Conservation (phyloP, 2,329 filamentous ascomycete species). For the Rosellinia necatrix region DNA sequence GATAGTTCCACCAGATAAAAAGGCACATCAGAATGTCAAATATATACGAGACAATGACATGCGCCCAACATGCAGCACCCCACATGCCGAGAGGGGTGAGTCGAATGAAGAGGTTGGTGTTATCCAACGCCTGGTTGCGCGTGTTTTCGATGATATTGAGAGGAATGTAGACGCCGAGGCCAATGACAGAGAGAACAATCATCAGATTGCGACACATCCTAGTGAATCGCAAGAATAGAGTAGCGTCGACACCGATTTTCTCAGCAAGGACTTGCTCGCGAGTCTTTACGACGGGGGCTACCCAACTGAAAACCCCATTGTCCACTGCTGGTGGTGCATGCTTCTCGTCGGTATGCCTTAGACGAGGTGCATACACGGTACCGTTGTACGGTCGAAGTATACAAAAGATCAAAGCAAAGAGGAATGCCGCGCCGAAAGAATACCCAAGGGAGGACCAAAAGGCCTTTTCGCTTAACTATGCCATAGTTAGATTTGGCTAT, state of each 20-base stretch:
- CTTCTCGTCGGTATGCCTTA: conserved; percentile 73
- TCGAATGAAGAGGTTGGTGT: conserved; percentile 54
- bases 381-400: conserved; percentile 86
- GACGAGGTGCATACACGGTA: conserved; percentile 77
- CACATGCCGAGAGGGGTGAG: conserved; percentile 62
- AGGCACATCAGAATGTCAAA: conserved; percentile 72
- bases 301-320: conserved; percentile 83
- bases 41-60: conserved; percentile 57
- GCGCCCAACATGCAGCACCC: conserved; percentile 59
- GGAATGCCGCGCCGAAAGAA: conserved; percentile 72
- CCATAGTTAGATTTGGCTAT: not conserved
- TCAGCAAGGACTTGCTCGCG: conserved; percentile 76
- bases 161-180: conserved; percentile 77
- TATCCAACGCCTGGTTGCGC: conserved; percentile 29
- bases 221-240: conserved; percentile 82
- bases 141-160: conserved; percentile 66
- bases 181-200: conserved; percentile 69
- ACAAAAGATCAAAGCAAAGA: conserved; percentile 80
- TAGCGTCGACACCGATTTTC: conserved; percentile 84
- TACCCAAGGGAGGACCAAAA: conserved; percentile 78
- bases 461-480: conserved; percentile 25
- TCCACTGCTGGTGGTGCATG: conserved; percentile 76
- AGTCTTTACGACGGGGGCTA: conserved; percentile 77
- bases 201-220: conserved; percentile 93
- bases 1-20: conserved; percentile 85